A percentile compares a stretch with the other conserved stretches of the same genome.
phyloP scores from a whole-genome alignment of 2,329 filamentous ascomycete genomes.

The Rutstroemia sp. region DNA sequence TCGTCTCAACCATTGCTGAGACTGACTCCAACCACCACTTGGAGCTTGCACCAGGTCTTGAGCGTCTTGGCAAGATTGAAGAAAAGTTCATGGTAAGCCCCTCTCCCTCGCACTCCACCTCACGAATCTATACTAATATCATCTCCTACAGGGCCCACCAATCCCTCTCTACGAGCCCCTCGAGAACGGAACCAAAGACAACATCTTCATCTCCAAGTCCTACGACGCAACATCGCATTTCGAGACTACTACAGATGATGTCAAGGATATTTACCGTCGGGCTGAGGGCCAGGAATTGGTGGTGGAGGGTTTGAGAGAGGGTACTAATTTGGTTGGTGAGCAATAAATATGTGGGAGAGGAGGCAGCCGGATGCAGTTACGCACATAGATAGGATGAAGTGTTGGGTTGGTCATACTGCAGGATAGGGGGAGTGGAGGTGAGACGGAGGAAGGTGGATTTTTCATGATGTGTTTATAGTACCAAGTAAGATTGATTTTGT shows the following conservation, averaged over 20 bases:
- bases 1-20: slow-evolving; percentile 96
- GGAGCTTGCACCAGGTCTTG: slow-evolving; percentile 86
- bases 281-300: slow-evolving; percentile 65
- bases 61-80: slow-evolving; percentile 86
- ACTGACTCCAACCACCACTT: slow-evolving; percentile 87
- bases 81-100: slow-evolving; percentile 83
- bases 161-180: slow-evolving; percentile 92
- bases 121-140: slow-evolving; percentile 6
- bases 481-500: no score
- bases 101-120: not conserved
- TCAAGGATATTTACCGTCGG: slow-evolving; percentile 85
- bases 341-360: slow-evolving; percentile 37
- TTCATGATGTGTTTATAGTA: not conserved
- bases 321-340: slow-evolving; percentile 58
- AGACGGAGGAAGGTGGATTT: not conserved
- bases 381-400: not conserved
- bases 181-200: slow-evolving; percentile 74
- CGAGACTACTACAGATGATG: slow-evolving; percentile 85
- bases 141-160: slow-evolving; percentile 55
- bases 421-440: not conserved
- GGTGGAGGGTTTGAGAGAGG: slow-evolving; percentile 57
- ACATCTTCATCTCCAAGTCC: slow-evolving; percentile 96
- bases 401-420: not conserved
- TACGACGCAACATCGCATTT: slow-evolving; percentile 98
- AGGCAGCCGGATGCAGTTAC: not conserved